phyloP scores from a whole-genome alignment of 768 basidiomycete species.

The Chiua virens region DNA sequence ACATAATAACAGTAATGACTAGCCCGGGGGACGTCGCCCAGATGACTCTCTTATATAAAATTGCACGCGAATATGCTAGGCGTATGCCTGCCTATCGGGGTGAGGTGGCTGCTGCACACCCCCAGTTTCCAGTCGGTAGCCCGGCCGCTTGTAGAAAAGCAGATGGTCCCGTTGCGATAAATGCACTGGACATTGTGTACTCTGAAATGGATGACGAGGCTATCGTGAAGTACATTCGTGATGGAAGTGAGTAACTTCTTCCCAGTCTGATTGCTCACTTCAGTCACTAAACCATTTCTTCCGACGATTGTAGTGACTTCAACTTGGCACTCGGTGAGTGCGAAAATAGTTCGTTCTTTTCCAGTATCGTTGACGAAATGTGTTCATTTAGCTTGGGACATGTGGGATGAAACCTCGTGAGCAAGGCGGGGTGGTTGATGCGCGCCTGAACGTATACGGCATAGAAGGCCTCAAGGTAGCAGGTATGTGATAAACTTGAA shows the following conservation, averaged over 20 bases:
- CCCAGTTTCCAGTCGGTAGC: conserved; percentile 31
- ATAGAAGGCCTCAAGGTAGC: conserved; percentile 59
- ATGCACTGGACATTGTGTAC: conserved; percentile 34
- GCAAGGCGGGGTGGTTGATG: conserved; percentile 62
- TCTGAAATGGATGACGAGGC: conserved; percentile 35
- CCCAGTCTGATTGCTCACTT: no score
- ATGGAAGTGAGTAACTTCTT: conserved; percentile 13
- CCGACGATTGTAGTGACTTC: background rate
- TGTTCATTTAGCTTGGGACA: conserved; percentile 49
- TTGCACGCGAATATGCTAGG: conserved; percentile 50
- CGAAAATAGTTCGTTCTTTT: no score
- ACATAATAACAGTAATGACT: no score
- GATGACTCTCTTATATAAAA: conserved; percentile 56
- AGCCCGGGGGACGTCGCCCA: conserved; percentile 41
- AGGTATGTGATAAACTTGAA: conserved; percentile 35
- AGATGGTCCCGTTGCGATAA: conserved; percentile 19
- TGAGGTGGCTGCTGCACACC: conserved; percentile 19
- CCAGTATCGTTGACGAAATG: background rate
- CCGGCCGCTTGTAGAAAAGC: conserved; percentile 23
- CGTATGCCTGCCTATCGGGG: conserved; percentile 43
- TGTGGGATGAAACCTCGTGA: conserved; percentile 67
- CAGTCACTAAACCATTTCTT: background rate
- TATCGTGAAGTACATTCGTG: conserved; percentile 28
- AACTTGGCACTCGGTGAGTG: conserved; percentile 17
- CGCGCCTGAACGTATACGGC: conserved; percentile 61